Base-by-base conservation (phyloP, 2,329 filamentous ascomycete genomes). In the Colletotrichum liriopes region DNA sequence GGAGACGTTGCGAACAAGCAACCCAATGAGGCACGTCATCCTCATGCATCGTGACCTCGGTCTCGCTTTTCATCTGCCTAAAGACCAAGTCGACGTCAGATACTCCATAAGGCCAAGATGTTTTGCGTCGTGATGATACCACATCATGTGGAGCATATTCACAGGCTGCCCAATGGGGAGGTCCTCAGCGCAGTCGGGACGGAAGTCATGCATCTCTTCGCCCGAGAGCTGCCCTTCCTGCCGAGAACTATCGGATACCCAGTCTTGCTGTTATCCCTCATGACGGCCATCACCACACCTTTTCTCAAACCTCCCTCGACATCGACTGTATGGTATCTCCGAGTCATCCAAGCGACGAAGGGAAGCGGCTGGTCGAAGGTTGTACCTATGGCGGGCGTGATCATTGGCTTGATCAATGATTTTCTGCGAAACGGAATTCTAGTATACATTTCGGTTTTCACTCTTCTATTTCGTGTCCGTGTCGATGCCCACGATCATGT, bases 221-320 rank as follows among this genome's bases (percentile, higher is more conserved):
- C 61, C 54, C 11, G 67, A 71, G 55, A 67, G 12, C 55, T 37
- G 4, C 43, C 49, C n/a, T 23, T 8, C 5, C 29, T 32, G 2
- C 67, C 62, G 20, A 71, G 41, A 2, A 41, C 5, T 9, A 61
- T 47, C 6, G 2, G 26, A n/a, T 47, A 67, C 8, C 29, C 5
- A 16, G 18, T 49, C n/a, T 32, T 11, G 12, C 52, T 55, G 1
- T 67, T 16, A 8, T 11, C 2, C 0, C 26, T 41, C 2, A 7
- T 55, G 3, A 1, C 5, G 11, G 67, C 67, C 1, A 35, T 71
- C 12, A 71, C 67, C 11, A 41, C 35, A 2, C 61, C 54, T 1
- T 59, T 66, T 23, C 51, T 66, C 35, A 66, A 23, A 6, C 45
- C 43, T 11, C 52, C 62, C 62, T 70, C 66, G 12, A 59, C 32